A percentile compares a stretch with the other conserved stretches of the same genome.
These are phyloP conservation scores for Linderniella brevidens DNA, from an alignment of 257 asterid genomes.

Conservation along the genomic window DNA sequence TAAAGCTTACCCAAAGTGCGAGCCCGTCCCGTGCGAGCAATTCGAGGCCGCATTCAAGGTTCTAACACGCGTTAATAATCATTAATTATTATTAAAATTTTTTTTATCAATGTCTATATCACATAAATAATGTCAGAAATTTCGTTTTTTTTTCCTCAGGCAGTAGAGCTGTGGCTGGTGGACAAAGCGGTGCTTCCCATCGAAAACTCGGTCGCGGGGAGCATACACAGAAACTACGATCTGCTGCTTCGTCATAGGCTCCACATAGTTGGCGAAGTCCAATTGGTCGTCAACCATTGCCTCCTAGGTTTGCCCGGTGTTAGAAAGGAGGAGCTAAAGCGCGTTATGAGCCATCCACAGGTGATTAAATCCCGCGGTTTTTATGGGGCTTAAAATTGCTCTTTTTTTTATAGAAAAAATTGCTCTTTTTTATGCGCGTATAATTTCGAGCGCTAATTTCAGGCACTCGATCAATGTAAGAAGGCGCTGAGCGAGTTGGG, in stretches of 20 bases:
- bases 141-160: constrained; percentile 31
- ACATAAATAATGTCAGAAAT: constrained; percentile 6
- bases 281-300: constrained; percentile 64
- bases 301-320: constrained; percentile 88
- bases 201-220: constrained; percentile 90
- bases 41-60: constrained; percentile 88
- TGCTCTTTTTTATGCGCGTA: no score
- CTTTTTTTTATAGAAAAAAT: background rate
- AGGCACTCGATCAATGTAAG: constrained; percentile 84
- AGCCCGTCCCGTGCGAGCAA: constrained; percentile 84
- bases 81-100: constrained; percentile 2
- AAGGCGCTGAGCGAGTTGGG: constrained; percentile 35
- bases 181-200: constrained; percentile 92
- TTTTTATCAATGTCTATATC: constrained; percentile 2
- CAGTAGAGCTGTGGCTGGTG: constrained; percentile 92
- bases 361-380: constrained; percentile 16
- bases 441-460: constrained; percentile 6
- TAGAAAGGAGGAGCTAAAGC: constrained; percentile 58
- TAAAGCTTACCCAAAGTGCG: constrained; percentile 76
- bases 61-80: constrained; percentile 2
- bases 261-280: constrained; percentile 91
- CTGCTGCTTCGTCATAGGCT: constrained; percentile 80
- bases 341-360: constrained; percentile 87
- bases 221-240: constrained; percentile 88
- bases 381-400: no score